Evolutionary conservation across 495 filamentous ascomycete genomes (phyloP).

Genomic region (Chaetomidium leptoderma): DNA sequence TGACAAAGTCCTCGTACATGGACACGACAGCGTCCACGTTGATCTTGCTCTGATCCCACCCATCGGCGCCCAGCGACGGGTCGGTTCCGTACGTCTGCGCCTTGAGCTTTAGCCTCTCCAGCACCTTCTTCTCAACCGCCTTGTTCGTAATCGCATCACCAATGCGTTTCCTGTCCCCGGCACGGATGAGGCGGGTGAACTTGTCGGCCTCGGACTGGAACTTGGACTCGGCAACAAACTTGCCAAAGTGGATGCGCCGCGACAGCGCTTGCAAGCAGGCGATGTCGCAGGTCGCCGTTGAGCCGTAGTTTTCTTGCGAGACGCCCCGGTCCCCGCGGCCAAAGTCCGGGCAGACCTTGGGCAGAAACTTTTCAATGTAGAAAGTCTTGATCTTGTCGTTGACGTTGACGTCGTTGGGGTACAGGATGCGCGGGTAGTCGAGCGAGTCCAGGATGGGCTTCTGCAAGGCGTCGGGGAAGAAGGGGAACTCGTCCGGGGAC

Average conservation of each 20-base stretch:
- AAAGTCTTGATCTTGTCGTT: conserved; percentile 80
- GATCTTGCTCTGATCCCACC: conserved; percentile 59
- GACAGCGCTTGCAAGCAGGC: conserved; percentile 86
- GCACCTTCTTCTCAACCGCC: conserved; percentile 84
- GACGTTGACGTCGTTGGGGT: conserved; percentile 86
- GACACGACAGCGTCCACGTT: conserved; percentile 86
- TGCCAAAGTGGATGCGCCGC: conserved; percentile 92
- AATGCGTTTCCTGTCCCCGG: conserved; percentile 72
- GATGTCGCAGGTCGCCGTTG: conserved; percentile 86
- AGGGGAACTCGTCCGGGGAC: conserved; percentile 95
- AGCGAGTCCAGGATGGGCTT: conserved; percentile 81
- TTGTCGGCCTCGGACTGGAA: conserved; percentile 76
- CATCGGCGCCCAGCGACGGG: conserved; percentile 47
- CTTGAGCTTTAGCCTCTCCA: conserved; percentile 84
- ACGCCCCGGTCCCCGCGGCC: conserved; percentile 74
- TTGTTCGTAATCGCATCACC: conserved; percentile 86
- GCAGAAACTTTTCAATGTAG: conserved; percentile 81
- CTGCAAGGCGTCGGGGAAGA: conserved; percentile 82
- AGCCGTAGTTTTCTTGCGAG: conserved; percentile 91
- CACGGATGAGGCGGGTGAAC: conserved; percentile 76
- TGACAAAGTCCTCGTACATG: conserved; percentile 95
- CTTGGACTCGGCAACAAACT: conserved; percentile 98
- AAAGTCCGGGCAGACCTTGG: conserved; percentile 69
- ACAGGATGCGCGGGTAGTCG: conserved; percentile 84
- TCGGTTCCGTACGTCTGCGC: conserved; percentile 93